These are phyloP conservation scores for Cicer pinnatifidum DNA, from an alignment of 306 rosid genomes.

Conservation along the genomic window DNA sequence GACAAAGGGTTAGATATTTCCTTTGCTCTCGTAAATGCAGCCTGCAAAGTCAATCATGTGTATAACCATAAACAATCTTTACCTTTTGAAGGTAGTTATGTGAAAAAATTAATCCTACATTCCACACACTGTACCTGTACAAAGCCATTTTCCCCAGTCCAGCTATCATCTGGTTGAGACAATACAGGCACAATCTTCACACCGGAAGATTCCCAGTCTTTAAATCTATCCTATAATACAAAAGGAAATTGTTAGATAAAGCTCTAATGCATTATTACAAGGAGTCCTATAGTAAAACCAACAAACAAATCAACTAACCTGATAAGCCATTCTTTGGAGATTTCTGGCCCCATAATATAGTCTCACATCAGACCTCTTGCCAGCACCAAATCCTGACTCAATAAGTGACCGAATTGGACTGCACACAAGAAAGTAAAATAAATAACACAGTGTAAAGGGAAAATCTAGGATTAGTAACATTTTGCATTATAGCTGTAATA, in stretches of 20 bases:
- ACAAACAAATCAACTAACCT: constrained; percentile 56
- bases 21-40: constrained; percentile 79
- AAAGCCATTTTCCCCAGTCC: constrained; percentile 86
- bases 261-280: constrained; percentile 23
- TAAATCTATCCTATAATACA: constrained; percentile 78
- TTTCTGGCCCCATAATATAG: constrained; percentile 88
- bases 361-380: constrained; percentile 80
- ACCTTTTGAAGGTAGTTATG: constrained; percentile 13
- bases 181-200: constrained; percentile 86
- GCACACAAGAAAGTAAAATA: constrained; percentile 43
- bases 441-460: constrained; percentile 14
- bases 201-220: constrained; percentile 91
- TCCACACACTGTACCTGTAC: constrained; percentile 69
- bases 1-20: constrained; percentile 65
- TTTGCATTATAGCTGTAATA: neutral
- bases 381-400: constrained; percentile 78
- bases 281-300: constrained; percentile 20
- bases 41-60: constrained; percentile 57
- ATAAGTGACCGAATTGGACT: constrained; percentile 90
- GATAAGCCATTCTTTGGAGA: constrained; percentile 93
- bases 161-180: constrained; percentile 78
- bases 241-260: constrained; percentile 37
- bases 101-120: constrained; percentile 31
- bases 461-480: constrained; percentile 20
- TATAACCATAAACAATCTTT: constrained; percentile 9